Percentiles rank a stretch among this genome's conserved stretches.
Conservation (phyloP, 2,329 filamentous ascomycete genomes). For the Diaporthe sp. region DNA sequence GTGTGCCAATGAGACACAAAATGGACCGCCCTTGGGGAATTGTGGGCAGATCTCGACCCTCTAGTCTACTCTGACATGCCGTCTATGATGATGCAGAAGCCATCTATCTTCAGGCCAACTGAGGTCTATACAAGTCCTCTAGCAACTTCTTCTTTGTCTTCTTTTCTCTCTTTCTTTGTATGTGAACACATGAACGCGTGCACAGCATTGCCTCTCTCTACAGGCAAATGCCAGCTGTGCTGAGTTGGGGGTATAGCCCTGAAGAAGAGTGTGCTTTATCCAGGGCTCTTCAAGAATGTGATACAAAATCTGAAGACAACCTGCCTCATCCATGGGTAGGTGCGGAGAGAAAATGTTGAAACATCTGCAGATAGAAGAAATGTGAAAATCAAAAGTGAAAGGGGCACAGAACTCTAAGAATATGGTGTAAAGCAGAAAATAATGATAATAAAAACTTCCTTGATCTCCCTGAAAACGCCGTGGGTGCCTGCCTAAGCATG, state of each 20-base stretch:
- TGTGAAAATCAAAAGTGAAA: neutral
- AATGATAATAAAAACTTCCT: constrained; percentile 3
- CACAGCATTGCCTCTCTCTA: neutral
- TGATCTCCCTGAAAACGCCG: constrained; percentile 32
- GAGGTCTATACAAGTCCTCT: constrained; percentile 36
- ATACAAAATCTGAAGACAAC: neutral
- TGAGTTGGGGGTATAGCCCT: neutral
- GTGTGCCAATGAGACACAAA: neutral
- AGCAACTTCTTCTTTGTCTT: constrained; percentile 11
- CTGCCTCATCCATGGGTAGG: neutral
- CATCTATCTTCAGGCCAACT: constrained; percentile 36
- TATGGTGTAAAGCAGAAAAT: constrained; percentile 21
- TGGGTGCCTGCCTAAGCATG: constrained; percentile 35
- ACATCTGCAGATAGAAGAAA: constrained; percentile 16
- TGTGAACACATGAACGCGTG: neutral
- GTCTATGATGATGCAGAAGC: constrained; percentile 33
- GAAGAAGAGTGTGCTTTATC: neutral
- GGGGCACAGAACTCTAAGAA: constrained; percentile 11
- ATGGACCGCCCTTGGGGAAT: neutral
- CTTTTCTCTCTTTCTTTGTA: constrained; percentile 18
- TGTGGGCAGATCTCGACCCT: neutral
- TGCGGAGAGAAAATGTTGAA: neutral
- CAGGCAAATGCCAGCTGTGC: neutral
- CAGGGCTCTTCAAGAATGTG: neutral
- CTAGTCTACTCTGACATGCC: constrained; percentile 26